Base-by-base conservation (phyloP, 805 yeast genomes). In the Jamesozyma hellenica region DNA sequence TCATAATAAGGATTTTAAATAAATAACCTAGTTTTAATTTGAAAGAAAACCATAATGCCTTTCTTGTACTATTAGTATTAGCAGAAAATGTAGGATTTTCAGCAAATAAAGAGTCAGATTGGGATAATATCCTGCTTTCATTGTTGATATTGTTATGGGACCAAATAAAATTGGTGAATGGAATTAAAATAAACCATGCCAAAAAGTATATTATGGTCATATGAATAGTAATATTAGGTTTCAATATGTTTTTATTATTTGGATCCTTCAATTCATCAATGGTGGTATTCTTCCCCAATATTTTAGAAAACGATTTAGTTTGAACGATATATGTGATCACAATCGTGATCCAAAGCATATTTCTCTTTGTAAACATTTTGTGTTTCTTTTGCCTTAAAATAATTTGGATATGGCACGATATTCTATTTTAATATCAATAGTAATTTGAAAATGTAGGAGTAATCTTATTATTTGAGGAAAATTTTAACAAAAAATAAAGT, bases 291-390 rank as follows among this genome's bases (percentile, higher is more conserved):
- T 38, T 33, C 9, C 43, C 40, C 13, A 45, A 51, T 9, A 58
- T 44, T 17, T 46, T 39, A 8, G 57, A 51, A 36, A 58, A 40
- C 21, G 51, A 46, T 35, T 47, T 52, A 3, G 60, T 58, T 39
- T 58, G 61, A 4, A 56, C 39, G 14, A 55, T 55, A 35, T 58
- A 58, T 26, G 55, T 48, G 26, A 48, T 39, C 10, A 56, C 51
- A 2, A 51, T 51, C 10, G 46, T 40, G 14, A 55, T 37, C 63
- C 63, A 58, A 14, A 44, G 40, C 4, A 40, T 26, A 21, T 36
- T 45, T 28, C 30, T 28, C 15, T 28, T 28, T 11, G 15, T n/a
- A n/a, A n/a, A n/a, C n/a, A n/a, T n/a, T n/a, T n/a, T n/a, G n/a
- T n/a, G n/a, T n/a, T n/a, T n/a, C n/a, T n/a, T n/a, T n/a, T n/a